These are phyloP conservation scores for Phoma sp. DNA, from an alignment of 2,329 filamentous ascomycete genomes.

Conservation along the genomic window DNA sequence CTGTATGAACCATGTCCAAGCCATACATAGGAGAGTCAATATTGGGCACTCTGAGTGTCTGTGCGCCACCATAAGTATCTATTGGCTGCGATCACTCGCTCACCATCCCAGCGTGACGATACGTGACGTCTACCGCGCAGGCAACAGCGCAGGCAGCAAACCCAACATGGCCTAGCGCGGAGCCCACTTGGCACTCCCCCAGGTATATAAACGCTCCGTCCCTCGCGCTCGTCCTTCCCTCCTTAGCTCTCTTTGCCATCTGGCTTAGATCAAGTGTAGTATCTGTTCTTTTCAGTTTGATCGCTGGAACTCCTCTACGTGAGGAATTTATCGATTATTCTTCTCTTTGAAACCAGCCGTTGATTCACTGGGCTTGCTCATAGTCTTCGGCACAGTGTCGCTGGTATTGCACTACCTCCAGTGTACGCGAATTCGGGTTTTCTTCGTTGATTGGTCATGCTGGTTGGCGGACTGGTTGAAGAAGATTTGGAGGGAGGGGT, in stretches of 20 bases:
- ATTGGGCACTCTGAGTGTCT: too few species aligned
- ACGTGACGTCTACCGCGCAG: too few species aligned
- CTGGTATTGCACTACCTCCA: conserved; percentile 28
- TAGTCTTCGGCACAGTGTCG: conserved; percentile 28
- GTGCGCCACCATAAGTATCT: too few species aligned
- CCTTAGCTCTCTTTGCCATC: conserved; percentile 21
- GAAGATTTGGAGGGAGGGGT: too few species aligned
- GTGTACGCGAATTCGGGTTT: conserved; percentile 20
- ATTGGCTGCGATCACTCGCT: too few species aligned
- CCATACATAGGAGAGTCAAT: too few species aligned
- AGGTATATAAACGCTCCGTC: conserved; percentile 4
- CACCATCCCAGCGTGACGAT: too few species aligned
- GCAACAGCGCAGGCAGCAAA: too few species aligned
- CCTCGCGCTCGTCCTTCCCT: conserved; percentile 11
- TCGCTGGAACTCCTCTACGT: conserved; percentile 6
- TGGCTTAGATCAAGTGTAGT: conserved; percentile 18
- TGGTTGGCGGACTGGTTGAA: too few species aligned
- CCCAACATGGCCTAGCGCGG: too few species aligned
- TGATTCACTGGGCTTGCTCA: conserved; percentile 20
- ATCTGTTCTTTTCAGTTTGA: conserved; percentile 10
- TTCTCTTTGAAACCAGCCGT: conserved; percentile 23
- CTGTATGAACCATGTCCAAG: too few species aligned
- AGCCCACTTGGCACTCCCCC: too few species aligned
- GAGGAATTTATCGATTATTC: neutral
- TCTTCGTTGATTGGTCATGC: conserved; percentile 59